A percentile compares a stretch with the other conserved stretches of the same genome.
phyloP scores from a whole-genome alignment of 495 filamentous ascomycete genomes.

The Cercophora scortea region DNA sequence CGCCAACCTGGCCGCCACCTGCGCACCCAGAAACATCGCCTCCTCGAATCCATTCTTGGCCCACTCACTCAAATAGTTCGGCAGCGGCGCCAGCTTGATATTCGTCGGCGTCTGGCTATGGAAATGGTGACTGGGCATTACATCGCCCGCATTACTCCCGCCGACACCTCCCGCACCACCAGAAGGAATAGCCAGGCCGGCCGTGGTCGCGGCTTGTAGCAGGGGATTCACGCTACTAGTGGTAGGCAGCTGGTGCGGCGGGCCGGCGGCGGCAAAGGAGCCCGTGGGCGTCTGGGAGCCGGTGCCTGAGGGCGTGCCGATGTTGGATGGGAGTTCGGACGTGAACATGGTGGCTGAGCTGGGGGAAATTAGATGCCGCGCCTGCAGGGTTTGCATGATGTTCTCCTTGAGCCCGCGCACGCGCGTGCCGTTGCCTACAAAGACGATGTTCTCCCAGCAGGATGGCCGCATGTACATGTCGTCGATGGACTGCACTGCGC shows the following conservation, averaged over 20 bases:
- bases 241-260: constrained; percentile 40
- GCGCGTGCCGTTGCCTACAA: constrained; percentile 81
- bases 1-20: constrained; percentile 67
- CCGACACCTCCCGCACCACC: constrained; percentile 21
- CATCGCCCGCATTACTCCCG: neutral
- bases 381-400: constrained; percentile 65
- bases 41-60: constrained; percentile 76
- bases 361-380: constrained; percentile 83
- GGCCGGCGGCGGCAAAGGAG: constrained; percentile 51
- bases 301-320: constrained; percentile 82
- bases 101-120: constrained; percentile 85
- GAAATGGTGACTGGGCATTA: constrained; percentile 53
- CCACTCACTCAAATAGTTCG: constrained; percentile 91
- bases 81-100: constrained; percentile 69
- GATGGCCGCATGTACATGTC: constrained; percentile 72
- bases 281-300: constrained; percentile 79
- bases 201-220: constrained; percentile 83
- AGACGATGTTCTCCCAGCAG: constrained; percentile 82
- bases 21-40: constrained; percentile 71
- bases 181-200: constrained; percentile 47
- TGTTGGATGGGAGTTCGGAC: constrained; percentile 84
- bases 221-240: constrained; percentile 74
- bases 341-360: constrained; percentile 92
- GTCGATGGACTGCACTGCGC: constrained; percentile 66
- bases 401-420: constrained; percentile 84